Conservation (phyloP, 345 rosid species). For the Acer campestre region DNA sequence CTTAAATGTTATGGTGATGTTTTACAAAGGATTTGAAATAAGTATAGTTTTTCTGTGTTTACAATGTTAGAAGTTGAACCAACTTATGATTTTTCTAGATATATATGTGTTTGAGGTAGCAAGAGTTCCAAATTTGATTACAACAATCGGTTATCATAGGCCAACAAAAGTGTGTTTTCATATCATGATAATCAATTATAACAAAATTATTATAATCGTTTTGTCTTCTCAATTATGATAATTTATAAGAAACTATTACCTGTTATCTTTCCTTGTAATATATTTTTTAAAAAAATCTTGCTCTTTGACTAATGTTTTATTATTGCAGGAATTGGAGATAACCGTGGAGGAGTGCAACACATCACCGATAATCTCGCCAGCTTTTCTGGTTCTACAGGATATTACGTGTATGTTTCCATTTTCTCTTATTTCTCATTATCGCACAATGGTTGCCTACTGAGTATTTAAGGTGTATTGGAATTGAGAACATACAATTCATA, state of each 20-base stretch:
- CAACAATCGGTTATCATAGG: not conserved
- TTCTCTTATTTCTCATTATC: conserved; percentile 1
- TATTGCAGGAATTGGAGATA: conserved; percentile 76
- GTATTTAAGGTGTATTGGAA: not conserved
- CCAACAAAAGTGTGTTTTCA: not conserved
- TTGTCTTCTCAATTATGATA: no score
- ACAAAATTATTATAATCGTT: no score
- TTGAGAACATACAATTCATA: not conserved
- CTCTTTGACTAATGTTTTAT: not conserved
- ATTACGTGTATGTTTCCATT: conserved; percentile 61
- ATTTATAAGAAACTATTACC: no score
- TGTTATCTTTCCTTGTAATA: no score
- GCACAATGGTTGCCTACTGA: not conserved
- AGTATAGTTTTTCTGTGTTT: no score
- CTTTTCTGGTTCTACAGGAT: conserved; percentile 76
- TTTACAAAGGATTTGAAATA: no score
- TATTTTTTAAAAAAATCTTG: no score
- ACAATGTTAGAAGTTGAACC: not conserved
- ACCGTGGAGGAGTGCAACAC: conserved; percentile 57
- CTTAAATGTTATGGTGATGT: no score
- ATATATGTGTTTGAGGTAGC: not conserved
- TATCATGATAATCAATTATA: not conserved
- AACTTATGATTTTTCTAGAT: not conserved
- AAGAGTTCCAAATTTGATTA: not conserved
- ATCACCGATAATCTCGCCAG: conserved; percentile 62